phyloP scores from a whole-genome alignment of 2,329 filamentous ascomycete species.

The Trichophyton equinum region DNA sequence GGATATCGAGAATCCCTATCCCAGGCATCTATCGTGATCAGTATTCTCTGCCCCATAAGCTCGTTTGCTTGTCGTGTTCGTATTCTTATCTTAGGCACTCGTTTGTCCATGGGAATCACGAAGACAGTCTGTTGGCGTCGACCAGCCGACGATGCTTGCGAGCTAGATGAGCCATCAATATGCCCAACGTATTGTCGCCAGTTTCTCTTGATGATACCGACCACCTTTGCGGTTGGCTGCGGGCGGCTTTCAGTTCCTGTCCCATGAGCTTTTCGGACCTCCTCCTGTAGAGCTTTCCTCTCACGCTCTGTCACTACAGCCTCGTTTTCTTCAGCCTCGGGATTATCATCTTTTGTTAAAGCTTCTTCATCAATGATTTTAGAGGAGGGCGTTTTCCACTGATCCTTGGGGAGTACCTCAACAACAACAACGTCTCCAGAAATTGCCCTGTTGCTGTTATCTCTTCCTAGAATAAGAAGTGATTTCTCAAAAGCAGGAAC shows the following conservation, averaged over 20 bases:
- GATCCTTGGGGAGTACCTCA: slow-evolving; percentile 81
- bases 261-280: slow-evolving; percentile 74
- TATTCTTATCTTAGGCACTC: slow-evolving; percentile 88
- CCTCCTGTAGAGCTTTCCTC: slow-evolving; percentile 73
- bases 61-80: slow-evolving; percentile 82
- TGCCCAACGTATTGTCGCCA: slow-evolving; percentile 98
- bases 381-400: slow-evolving; percentile 92
- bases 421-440: slow-evolving; percentile 89
- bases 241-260: slow-evolving; percentile 62
- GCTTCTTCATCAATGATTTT: slow-evolving; percentile 93
- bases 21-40: slow-evolving; percentile 93
- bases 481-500: slow-evolving; percentile 83
- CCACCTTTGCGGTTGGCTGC: slow-evolving; percentile 83
- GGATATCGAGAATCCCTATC: slow-evolving; percentile 87
- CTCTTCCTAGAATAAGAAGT: slow-evolving; percentile 74
- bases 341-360: slow-evolving; percentile 84
- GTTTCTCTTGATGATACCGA: slow-evolving; percentile 86
- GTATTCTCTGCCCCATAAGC: slow-evolving; percentile 75
- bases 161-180: slow-evolving; percentile 75
- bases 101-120: slow-evolving; percentile 94
- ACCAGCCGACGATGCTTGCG: slow-evolving; percentile 59
- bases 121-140: slow-evolving; percentile 87
- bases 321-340: slow-evolving; percentile 62
- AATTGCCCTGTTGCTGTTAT: slow-evolving; percentile 90
- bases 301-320: slow-evolving; percentile 82